Conservation (phyloP, 768 basidiomycete genomes). For the Boletus pseudopeckii region DNA sequence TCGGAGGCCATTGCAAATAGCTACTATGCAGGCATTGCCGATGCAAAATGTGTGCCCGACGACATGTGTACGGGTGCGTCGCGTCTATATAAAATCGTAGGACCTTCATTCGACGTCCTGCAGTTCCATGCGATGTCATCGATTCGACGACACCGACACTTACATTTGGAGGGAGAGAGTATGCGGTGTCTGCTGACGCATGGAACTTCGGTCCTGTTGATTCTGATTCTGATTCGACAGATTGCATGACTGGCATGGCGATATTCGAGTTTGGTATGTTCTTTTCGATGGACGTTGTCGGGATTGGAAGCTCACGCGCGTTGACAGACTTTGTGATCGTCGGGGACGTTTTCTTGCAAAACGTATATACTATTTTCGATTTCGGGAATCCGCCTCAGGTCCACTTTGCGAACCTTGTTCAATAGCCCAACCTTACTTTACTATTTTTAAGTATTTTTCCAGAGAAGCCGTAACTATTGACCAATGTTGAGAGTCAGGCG, state of each 20-base stretch:
- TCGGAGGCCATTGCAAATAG: slow-evolving; percentile 13
- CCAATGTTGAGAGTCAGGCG: too few relatives aligned
- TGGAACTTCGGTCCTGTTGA: slow-evolving; percentile 39
- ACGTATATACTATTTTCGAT: slow-evolving; percentile 28
- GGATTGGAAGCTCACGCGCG: background rate
- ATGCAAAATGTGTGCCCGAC: slow-evolving; percentile 5
- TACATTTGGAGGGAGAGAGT: slow-evolving; percentile 34
- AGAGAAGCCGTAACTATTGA: too few relatives aligned
- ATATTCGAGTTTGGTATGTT: slow-evolving; percentile 8
- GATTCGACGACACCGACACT: slow-evolving; percentile 23
- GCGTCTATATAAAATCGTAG: background rate
- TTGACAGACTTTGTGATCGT: slow-evolving; percentile 19
- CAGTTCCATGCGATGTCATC: slow-evolving; percentile 20
- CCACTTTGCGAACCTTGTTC: slow-evolving; percentile 32
- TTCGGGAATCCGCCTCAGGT: slow-evolving; percentile 28
- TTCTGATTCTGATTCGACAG: slow-evolving; percentile 1
- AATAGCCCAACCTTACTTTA: background rate
- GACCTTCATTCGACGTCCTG: background rate
- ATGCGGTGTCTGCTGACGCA: slow-evolving; percentile 28
- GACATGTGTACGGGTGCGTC: slow-evolving; percentile 33
- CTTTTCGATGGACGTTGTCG: background rate
- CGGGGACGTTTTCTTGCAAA: slow-evolving; percentile 28
- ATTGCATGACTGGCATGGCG: slow-evolving; percentile 33
- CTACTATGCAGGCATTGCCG: slow-evolving; percentile 26
- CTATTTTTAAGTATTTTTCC: background rate